Conservation (phyloP, 805 yeast species). For the Kodamaea nitidulidarum region DNA sequence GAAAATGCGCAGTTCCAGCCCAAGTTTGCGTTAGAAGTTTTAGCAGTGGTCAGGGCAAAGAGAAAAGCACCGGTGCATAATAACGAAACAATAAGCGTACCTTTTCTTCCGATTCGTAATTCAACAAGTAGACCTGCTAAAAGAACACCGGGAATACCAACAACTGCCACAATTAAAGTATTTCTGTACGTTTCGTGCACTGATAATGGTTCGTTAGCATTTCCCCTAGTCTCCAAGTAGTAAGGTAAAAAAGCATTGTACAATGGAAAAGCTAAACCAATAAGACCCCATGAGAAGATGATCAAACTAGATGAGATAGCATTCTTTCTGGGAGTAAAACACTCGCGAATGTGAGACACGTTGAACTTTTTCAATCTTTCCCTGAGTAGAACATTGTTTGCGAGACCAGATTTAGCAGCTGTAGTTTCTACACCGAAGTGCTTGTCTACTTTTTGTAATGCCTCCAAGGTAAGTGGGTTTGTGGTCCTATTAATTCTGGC, state of each 20-base stretch:
- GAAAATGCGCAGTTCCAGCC: conserved; percentile 47
- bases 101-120: conserved; percentile 49
- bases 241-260: conserved; percentile 53
- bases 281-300: conserved; percentile 49
- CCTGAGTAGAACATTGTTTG: conserved; percentile 18
- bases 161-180: conserved; percentile 26
- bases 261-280: conserved; percentile 57
- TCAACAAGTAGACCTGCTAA: conserved; percentile 32
- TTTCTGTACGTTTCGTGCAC: conserved; percentile 31
- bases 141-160: conserved; percentile 33
- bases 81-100: conserved; percentile 51
- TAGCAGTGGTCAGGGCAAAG: conserved; percentile 61
- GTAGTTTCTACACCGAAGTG: conserved; percentile 7
- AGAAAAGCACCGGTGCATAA: conserved; percentile 53
- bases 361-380: conserved; percentile 26
- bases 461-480: conserved; percentile 42
- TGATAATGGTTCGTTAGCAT: conserved; percentile 24
- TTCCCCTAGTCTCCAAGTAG: conserved; percentile 44
- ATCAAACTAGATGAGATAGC: conserved; percentile 41
- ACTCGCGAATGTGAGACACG: conserved; percentile 37
- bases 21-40: conserved; percentile 42
- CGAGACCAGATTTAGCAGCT: conserved; percentile 15
- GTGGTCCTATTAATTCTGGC: conserved; percentile 44
- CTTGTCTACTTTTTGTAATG: conserved; percentile 43
- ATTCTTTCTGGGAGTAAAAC: conserved; percentile 45